Base-by-base conservation (phyloP, 805 yeast genomes). In the Saccharomycopsis lassenensis region DNA sequence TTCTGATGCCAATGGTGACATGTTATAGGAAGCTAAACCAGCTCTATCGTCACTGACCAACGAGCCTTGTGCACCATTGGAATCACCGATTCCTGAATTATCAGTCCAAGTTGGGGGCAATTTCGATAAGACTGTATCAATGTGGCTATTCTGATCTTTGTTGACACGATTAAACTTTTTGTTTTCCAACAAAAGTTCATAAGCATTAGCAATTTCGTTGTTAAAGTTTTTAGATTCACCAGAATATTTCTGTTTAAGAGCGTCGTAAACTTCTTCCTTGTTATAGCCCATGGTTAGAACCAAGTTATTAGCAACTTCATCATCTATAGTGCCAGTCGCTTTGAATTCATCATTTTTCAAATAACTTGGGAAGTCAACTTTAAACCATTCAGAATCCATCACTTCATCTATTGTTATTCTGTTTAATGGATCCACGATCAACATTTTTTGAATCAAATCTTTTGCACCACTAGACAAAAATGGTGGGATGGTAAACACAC, bases 361-460 rank as follows among this genome's bases (percentile, higher is more conserved):
- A 52, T 85, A 84, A 22, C 78, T 85, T 21, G 89, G 83, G 45
- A 89, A 71, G 37, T 73, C 85, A 7, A 72, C 73, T 47, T 74
- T 77, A 59, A 87, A 87, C 97, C 97, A 87, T 45, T 82, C 87
- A 55, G 89, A 95, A 52, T 85, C 80, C 78, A 86, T 76, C 31
- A 89, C 84, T 54, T 84, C 95, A 51, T 77, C 84, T 31, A 89
- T 84, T 8, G 95, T 86, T 43, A 89, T 87, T 62, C 97, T 74
- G 54, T 86, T 85, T 53, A 87, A 65, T 24, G 97, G 96, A 54
- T 87, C 86, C 20, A 89, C 97, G 44, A 87, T 94, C 40, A 87
- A 69, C 96, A 89, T 89, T 53, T 79, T 74, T 25, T 87, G 80
- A 43, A 87, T 69, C 48, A 87, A 58, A 48, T 74, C 73, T 48